Evolutionary conservation across 2,329 filamentous ascomycete genomes (phyloP), one percentile per base, ranked within the genome.

Genomic region (Phoma sp.): DNA sequence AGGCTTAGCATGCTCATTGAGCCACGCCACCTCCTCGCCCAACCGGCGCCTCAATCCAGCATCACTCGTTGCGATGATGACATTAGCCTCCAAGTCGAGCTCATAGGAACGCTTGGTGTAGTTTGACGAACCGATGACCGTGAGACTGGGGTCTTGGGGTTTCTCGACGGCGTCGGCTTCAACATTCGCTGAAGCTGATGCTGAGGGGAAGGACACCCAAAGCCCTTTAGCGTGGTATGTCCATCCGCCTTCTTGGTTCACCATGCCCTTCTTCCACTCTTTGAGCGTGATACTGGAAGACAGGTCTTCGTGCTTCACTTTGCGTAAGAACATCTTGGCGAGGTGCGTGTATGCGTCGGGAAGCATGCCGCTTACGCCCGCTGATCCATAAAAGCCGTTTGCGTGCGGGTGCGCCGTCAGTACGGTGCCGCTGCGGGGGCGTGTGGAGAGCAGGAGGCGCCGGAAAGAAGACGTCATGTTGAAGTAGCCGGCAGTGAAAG

Each of bases 201-300:
- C 37, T 5, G 51, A n/a, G 0, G 89, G 85, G 50, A 94, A 81
- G 0, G 90, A 91, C 24, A 97, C 82, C 94, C 94, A 98, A 2
- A 98, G 81, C 0, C 95, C 95, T 76, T 99, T 99, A 43, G 95
- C 95, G 69, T 99, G 95, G 75, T 99, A 99, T 0, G 94, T 97
- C 95, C 96, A 99, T 0, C 92, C 94, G 1, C 82, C 91, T 0
- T 90, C 87, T 65, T 92, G 84, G 17, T 90, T 90, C 2, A 96
- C 90, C 0, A 87, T 90, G 8, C 95, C 95, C 40, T 83, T 83
- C 6, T 88, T 85, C 95, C 95, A 99, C 77, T 99, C 95, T 59
- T 91, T 90, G 4, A 99, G 80, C 3, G 84, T 77, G 25, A 97
- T 89, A 9, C 83, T 81, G 1, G 82, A 78, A 10, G 80, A 81